Evolutionary conservation across 306 rosid species (phyloP), one percentile per base, ranked within the genome.

Genomic region (Pyrus betulifolia): DNA sequence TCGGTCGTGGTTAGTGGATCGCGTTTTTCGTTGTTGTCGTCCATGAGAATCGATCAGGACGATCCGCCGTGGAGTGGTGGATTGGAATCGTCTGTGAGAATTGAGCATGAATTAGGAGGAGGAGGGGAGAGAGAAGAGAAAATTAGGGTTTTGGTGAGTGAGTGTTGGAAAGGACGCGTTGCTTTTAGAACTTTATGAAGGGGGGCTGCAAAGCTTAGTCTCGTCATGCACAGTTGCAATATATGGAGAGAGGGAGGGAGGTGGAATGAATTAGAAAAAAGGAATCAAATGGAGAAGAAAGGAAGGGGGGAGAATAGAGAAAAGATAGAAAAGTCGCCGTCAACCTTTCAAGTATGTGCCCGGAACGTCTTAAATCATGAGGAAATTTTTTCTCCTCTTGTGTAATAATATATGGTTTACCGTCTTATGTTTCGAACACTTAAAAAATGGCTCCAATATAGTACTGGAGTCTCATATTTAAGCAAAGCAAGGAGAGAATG

Each of bases 321-420:
- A 69, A 72, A 83, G 90, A 92, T 93, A 84, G 81, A 88, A 86
- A 90, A 86, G 76, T 84, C 77, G 85, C 78, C 80, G 84, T 86
- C 89, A 84, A 87, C 74, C 71, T 88, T 76, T 51, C 44, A 77
- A 38, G 42, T 38, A 38, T 38, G 42, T 38, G 42, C 42, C 42
- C 42, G 10, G 42, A 38, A 38, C 42, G 42, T 38, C 42, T 0
- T 38, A 38, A 7, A 38, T 38, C 42, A 38, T 7, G 42, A 38
- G 42, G 9, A 38, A 3, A 3, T 30, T 30, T 0, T 33, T 33
- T 38, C 2, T 6, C 40, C 40, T 0, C 9, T 1, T 35, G 38
- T 33, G 38, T 35, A 38, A 38, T 38, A 38, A 38, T 38, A 38
- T 38, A 38, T 38, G 42, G 0, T 2, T 38, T 38, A 38, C 42